Evolutionary conservation across 2,329 filamentous ascomycete species (phyloP), one percentile per base, ranked within the genome.

Genomic region (Fusarium phyllophilum): DNA sequence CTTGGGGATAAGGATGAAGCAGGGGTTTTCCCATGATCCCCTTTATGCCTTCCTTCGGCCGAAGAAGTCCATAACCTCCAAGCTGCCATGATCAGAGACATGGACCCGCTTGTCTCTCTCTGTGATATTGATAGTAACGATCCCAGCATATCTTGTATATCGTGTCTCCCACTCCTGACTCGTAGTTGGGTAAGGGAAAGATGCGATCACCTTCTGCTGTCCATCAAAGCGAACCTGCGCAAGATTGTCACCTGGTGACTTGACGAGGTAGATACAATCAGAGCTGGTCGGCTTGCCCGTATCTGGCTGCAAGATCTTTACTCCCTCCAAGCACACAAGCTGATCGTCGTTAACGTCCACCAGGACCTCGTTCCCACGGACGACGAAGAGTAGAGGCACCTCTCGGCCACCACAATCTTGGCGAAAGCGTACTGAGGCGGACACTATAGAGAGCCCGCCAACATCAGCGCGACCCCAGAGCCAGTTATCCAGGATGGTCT

Each of bases 141-240:
- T 18, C 12, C 52, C 52, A 8, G 52, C 15, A 42, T 24, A 55
- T 6, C 52, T 42, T 10, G 52, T 55, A 18, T 55, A 55, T 12
- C 52, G 2, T 15, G 52, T 42, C 15, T 55, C 52, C 52, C 36
- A 55, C 26, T 55, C 52, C 15, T 55, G 15, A 13, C 36, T 41
- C 9, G 52, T 42, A 41, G 52, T 42, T 3, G 36, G 52, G 22
- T n/a, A 42, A 14, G 36, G 52, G 3, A 55, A 55, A 10, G 36
- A 55, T 3, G 52, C 52, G 6, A 42, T 42, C 20, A 55, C 36
- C 24, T 55, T 41, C 36, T 42, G 26, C 52, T 55, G 52, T 4
- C 52, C 52, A 17, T 55, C 36, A 55, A 55, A 55, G 22, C 52
- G 36, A 55, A 55, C 52, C 22, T 42, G 52, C 12, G 26, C 52